Percentiles rank a stretch among this genome's conserved stretches.
These are phyloP conservation scores for Penicillium janthinellum DNA, from an alignment of 2,329 filamentous ascomycete genomes.

Conservation along the genomic window DNA sequence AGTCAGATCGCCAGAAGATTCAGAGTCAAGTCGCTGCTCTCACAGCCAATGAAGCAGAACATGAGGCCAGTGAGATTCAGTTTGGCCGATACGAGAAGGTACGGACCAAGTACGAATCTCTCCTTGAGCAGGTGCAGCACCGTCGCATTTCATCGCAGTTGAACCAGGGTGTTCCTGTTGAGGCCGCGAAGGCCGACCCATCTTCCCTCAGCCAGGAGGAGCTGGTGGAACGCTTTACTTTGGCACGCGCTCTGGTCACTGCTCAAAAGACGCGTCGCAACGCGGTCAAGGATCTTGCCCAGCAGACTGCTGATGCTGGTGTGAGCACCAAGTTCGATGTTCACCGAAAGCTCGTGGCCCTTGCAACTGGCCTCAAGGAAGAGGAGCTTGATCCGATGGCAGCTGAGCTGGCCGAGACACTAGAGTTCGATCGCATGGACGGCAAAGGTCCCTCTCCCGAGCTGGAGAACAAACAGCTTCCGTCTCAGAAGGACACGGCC, in stretches of 20 bases:
- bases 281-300: slow-evolving; percentile 44
- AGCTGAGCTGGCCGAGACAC: slow-evolving; percentile 47
- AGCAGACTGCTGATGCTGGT: slow-evolving; percentile 49
- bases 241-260: slow-evolving; percentile 34
- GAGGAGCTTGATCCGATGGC: slow-evolving; percentile 52
- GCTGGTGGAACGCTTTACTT: slow-evolving; percentile 33
- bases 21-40: slow-evolving; percentile 43
- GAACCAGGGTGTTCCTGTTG: slow-evolving; percentile 18
- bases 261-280: slow-evolving; percentile 39
- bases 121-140: slow-evolving; percentile 49
- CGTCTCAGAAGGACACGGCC: slow-evolving; percentile 28
- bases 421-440: slow-evolving; percentile 48
- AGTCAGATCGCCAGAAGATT: slow-evolving; percentile 48
- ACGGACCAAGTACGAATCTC: slow-evolving; percentile 41
- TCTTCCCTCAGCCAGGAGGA: slow-evolving; percentile 33
- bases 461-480: slow-evolving; percentile 26
- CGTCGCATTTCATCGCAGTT: slow-evolving; percentile 38
- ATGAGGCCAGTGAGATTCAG: slow-evolving; percentile 40
- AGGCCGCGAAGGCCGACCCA: slow-evolving; percentile 15
- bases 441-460: slow-evolving; percentile 38
- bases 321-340: slow-evolving; percentile 50
- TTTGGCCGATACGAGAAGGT: slow-evolving; percentile 43
- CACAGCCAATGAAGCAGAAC: slow-evolving; percentile 40
- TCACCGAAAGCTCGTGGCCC: slow-evolving; percentile 49
- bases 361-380: slow-evolving; percentile 51